Percentiles rank a stretch among this genome's conserved stretches.
Evolutionary conservation across 1,139 yeast genomes (phyloP).

Genomic region (Candida sanyaensis): DNA sequence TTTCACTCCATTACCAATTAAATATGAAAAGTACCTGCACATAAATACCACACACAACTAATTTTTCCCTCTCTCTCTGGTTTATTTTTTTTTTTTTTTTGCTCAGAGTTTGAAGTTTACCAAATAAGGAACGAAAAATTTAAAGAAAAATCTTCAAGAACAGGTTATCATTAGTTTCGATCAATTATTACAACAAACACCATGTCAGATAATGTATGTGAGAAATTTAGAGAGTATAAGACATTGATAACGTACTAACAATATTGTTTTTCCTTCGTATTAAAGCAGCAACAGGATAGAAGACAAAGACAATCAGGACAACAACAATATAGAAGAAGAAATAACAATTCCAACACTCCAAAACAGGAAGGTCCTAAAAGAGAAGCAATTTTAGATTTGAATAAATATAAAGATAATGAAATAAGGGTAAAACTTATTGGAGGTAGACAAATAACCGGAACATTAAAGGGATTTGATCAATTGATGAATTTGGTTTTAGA

Average conservation of each 20-base stretch:
- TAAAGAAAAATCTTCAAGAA: neutral
- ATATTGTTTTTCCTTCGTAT: neutral
- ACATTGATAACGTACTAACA: neutral
- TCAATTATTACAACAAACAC: neutral
- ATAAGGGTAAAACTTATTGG: slow-evolving; percentile 83
- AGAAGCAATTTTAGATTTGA: slow-evolving; percentile 85
- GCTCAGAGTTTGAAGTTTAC: neutral
- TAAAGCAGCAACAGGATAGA: slow-evolving; percentile 3
- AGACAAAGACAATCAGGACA: slow-evolving; percentile 6
- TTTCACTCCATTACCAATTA: too few species aligned
- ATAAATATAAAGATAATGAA: slow-evolving; percentile 71
- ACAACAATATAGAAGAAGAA: slow-evolving; percentile 12
- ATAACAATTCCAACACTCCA: slow-evolving; percentile 26
- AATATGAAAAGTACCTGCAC: too few species aligned
- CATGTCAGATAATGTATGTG: slow-evolving; percentile 17
- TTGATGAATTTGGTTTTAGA: slow-evolving; percentile 92
- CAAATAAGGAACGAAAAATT: neutral
- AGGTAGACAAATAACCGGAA: slow-evolving; percentile 81
- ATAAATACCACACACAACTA: neutral
- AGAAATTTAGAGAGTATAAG: neutral
- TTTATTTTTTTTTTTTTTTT: neutral
- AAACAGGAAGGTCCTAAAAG: slow-evolving; percentile 78
- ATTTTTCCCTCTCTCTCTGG: neutral
- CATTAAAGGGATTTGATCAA: slow-evolving; percentile 86
- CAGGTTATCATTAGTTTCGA: too few species aligned